Evolutionary conservation across 1,284 basidiomycete species (phyloP).

Genomic region (Takashimella tepidaria): DNA sequence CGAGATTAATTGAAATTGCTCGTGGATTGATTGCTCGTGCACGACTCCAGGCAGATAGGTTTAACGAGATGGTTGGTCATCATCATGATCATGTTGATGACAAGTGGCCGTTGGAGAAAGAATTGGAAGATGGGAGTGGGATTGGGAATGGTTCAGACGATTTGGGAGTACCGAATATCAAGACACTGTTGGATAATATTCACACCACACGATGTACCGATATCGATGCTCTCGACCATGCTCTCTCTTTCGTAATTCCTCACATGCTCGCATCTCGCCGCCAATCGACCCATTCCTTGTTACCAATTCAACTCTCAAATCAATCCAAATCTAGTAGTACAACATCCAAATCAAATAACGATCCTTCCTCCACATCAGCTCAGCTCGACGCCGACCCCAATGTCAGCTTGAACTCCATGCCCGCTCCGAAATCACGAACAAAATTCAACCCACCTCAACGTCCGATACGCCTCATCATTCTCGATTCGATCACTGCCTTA

Average conservation of each 20-base stretch:
- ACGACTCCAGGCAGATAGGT: not conserved
- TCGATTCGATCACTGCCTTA: constrained; percentile 76
- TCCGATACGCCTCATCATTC: constrained; percentile 58
- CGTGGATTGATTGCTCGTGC: constrained; percentile 22
- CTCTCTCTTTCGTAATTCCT: constrained; percentile 62
- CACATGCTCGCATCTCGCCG: constrained; percentile 50
- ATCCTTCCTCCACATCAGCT: not conserved
- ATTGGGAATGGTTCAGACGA: not conserved
- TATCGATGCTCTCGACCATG: constrained; percentile 60
- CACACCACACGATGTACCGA: constrained; percentile 59
- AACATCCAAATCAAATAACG: not conserved
- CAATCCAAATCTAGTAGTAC: not conserved
- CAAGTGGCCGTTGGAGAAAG: constrained; percentile 1
- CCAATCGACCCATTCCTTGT: not conserved
- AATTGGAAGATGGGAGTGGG: not conserved
- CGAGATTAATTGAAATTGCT: constrained; percentile 52
- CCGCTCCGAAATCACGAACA: not conserved
- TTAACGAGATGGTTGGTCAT: not conserved
- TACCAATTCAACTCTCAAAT: constrained; percentile 1
- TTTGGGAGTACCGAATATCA: constrained; percentile 15
- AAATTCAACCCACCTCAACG: not conserved
- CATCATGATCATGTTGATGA: too few species aligned
- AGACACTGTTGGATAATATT: constrained; percentile 57
- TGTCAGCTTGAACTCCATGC: too few species aligned
- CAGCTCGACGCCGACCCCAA: not conserved